Evolutionary conservation across 176 grass and related monocot genomes (phyloP), one percentile per base, ranked within the genome.

Genomic region (Bolboschoenus planiculmis): DNA sequence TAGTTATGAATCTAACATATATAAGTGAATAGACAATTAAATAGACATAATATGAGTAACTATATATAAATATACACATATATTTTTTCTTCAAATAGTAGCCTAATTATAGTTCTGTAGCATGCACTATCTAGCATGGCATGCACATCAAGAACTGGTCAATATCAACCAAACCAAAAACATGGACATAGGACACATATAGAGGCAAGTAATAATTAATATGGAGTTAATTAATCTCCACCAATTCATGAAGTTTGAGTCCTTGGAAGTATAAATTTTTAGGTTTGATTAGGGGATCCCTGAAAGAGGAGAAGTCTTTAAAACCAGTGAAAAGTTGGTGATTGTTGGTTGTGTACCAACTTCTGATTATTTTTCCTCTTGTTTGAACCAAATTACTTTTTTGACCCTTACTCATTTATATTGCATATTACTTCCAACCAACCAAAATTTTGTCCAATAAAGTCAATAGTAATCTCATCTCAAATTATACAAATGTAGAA

Each of bases 301-400:
- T 85, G 33, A 27, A 27, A 58, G 78, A 85, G 59, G 0, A 61
- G 77, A 85, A 89, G 88, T 91, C 86, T 55, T 61, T 2, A 84
- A 50, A 76, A 89, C 91, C 76, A 93, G 93, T 91, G 83, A 84
- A 79, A 76, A 84, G 87, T 97, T 63, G 94, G 85, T 97, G 90
- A 85, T 79, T 92, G 84, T 92, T 85, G 90, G 85, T 85, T 72
- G 90, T 83, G 67, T 56, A 35, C 74, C 68, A 29, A 24, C 59
- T 68, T 4, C 53, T 46, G 62, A 71, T 50, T 78, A 48, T 42
- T 62, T 90, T 81, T 73, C 84, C 36, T 80, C 77, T 31, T 40
- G 24, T 1, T 26, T 51, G 0, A 46, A 53, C 9, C 7, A 9
- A 85, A 64, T 64, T 59, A 50, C 39, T 34, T 14, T 30, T 29